Evolutionary conservation across 495 filamentous ascomycete species (phyloP), one percentile per base, ranked within the genome.

Genomic region (Zalerion maritima): DNA sequence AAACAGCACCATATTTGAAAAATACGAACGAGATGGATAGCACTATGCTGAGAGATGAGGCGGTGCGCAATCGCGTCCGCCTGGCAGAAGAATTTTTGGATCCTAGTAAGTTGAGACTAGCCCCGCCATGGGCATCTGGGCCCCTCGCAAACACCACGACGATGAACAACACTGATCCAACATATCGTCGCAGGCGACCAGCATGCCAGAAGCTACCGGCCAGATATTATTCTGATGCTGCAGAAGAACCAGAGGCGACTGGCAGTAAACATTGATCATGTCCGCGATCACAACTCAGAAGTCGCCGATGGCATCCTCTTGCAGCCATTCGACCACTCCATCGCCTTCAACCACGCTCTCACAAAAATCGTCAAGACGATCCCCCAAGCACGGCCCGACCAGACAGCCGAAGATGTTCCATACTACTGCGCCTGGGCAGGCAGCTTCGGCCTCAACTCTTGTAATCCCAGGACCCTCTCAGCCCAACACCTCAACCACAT

Each of bases 341-440:
- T 78, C 45, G 82, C 86, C 27, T 93, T 96, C 55, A 78, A 96
- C 46, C 65, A 65, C 33, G 91, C 91, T 1, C 64, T 96, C 37
- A 94, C 89, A 46, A 72, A 85, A 28, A 74, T 93, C 28, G 71
- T 94, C 39, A 71, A 77, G 45, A 74, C 81, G 8, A 53, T 92
- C 23, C 74, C 73, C 8, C 71, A 79, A 38, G 60, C 55, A 14
- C 57, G 61, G 10, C 47, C 53, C 4, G 64, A 68, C 30, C 62
- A 69, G 36, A 58, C 52, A 4, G 57, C 56, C 14, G 45, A 50
- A 12, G 60, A 75, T 43, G 56, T 60, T 6, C 49, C 79, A 38
- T 96, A 92, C 57, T 96, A 99, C 48, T 93, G 85, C 37, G 91
- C 91, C 14, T 93, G 81, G 53, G 70, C 84, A 30, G 89, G 89